These are phyloP conservation scores for Psidium friedrichsthalianum DNA, from an alignment of 345 rosid species.

Conservation along the genomic window DNA sequence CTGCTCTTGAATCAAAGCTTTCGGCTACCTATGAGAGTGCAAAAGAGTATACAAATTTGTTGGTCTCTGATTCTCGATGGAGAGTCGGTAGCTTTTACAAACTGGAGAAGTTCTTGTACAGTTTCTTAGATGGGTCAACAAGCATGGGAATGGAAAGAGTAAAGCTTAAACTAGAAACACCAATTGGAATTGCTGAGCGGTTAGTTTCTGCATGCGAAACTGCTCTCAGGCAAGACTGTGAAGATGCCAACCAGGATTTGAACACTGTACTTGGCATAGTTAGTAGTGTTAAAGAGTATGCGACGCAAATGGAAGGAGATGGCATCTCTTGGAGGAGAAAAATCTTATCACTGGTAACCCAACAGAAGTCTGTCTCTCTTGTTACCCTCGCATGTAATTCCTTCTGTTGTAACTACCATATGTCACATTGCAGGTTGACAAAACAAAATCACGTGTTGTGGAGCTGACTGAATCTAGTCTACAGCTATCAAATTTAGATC, in stretches of 20 bases:
- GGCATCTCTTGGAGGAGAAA: conserved; percentile 71
- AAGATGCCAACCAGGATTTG: conserved; percentile 57
- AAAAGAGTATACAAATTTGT: conserved; percentile 23
- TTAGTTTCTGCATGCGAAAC: conserved; percentile 61
- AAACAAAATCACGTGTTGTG: conserved; percentile 53
- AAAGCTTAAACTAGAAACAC: conserved; percentile 91
- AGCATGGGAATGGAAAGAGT: conserved; percentile 70
- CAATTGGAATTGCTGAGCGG: conserved; percentile 70
- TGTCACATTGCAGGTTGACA: conserved; percentile 48
- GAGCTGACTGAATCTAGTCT: conserved; percentile 69
- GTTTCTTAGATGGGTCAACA: conserved; percentile 81
- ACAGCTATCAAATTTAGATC: conserved; percentile 70
- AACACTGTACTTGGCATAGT: conserved; percentile 38
- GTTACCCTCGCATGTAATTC: background rate
- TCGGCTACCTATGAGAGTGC: conserved; percentile 32
- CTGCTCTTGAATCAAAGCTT: conserved; percentile 77
- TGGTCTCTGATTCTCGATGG: conserved; percentile 35
- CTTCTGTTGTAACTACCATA: conserved; percentile 1
- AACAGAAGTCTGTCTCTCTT: background rate
- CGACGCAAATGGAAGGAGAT: conserved; percentile 58
- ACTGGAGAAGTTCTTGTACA: conserved; percentile 61
- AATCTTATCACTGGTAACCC: conserved; percentile 52
- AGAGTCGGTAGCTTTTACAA: conserved; percentile 43
- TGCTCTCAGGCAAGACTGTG: conserved; percentile 41
- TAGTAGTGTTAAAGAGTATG: conserved; percentile 42